These are phyloP conservation scores for Ascomycota sp. DNA, from an alignment of 2,329 filamentous ascomycete species.

Conservation along the genomic window DNA sequence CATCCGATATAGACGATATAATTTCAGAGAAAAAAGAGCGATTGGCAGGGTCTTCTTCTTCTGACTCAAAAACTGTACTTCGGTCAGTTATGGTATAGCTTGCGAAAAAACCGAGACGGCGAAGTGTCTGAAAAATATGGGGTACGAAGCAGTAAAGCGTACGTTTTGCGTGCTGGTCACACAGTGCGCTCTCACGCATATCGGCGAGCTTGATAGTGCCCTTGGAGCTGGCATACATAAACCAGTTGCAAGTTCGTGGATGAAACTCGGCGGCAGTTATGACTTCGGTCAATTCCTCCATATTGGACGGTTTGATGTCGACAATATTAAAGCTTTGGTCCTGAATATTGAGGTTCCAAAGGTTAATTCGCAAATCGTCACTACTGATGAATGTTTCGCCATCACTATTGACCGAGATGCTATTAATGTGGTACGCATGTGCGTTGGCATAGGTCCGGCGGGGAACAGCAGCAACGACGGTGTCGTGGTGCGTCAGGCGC, in stretches of 20 bases:
- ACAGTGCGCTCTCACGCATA: conserved; percentile 92
- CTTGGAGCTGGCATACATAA: conserved; percentile 99
- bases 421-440: conserved; percentile 99
- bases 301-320: conserved; percentile 98
- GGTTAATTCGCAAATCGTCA: conserved; percentile 89
- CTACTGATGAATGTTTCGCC: conserved; percentile 98
- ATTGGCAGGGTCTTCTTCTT: conserved; percentile 93
- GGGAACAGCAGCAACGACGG: conserved; percentile 88
- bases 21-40: conserved; percentile 99
- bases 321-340: conserved; percentile 99
- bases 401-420: conserved; percentile 99
- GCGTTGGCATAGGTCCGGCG: conserved; percentile 94
- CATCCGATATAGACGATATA: conserved; percentile 96
- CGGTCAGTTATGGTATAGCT: too few species aligned
- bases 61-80: conserved; percentile 83
- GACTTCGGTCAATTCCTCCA: conserved; percentile 97
- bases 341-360: conserved; percentile 98
- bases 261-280: conserved; percentile 98
- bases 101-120: neutral
- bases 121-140: too few species aligned
- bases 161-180: conserved; percentile 92
- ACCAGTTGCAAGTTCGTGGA: conserved; percentile 94
- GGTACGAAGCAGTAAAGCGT: too few species aligned
- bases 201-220: conserved; percentile 97
- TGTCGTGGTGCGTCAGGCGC: conserved; percentile 92